Conservation (phyloP, 805 yeast genomes). For the Torulaspora gathmanii region DNA sequence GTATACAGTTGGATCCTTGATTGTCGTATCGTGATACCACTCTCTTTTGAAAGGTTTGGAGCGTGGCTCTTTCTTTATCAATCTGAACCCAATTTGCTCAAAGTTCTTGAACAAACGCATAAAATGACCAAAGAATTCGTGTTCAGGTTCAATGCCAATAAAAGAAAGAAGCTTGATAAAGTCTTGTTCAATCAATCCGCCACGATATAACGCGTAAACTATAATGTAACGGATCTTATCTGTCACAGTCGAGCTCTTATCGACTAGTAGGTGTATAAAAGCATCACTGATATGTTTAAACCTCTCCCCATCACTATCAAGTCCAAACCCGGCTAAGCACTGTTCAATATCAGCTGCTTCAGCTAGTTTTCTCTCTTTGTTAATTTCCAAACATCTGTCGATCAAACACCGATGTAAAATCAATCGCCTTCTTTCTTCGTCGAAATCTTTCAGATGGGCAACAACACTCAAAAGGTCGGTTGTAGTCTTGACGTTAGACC, state of each 20-base stretch:
- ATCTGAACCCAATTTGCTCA: slow-evolving; percentile 52
- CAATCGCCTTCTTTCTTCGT: slow-evolving; percentile 58
- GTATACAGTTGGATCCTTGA: slow-evolving; percentile 39
- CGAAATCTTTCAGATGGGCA: slow-evolving; percentile 63
- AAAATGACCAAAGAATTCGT: slow-evolving; percentile 40
- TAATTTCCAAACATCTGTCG: slow-evolving; percentile 59
- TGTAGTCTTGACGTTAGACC: slow-evolving; percentile 57
- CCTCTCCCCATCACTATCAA: slow-evolving; percentile 61
- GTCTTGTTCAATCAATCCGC: slow-evolving; percentile 74
- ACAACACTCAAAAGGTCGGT: slow-evolving; percentile 72
- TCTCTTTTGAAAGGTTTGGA: slow-evolving; percentile 45
- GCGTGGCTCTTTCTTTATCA: slow-evolving; percentile 42
- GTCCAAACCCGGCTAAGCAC: slow-evolving; percentile 67
- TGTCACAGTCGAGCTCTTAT: slow-evolving; percentile 46
- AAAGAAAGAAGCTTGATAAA: slow-evolving; percentile 63
- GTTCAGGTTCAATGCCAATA: slow-evolving; percentile 38
- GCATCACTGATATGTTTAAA: slow-evolving; percentile 57
- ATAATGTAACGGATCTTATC: slow-evolving; percentile 75
- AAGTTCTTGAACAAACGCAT: slow-evolving; percentile 55
- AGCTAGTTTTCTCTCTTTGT: slow-evolving; percentile 55
- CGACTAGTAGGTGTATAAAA: slow-evolving; percentile 50
- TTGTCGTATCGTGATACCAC: slow-evolving; percentile 49
- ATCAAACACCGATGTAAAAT: slow-evolving; percentile 57
- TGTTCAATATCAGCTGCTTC: slow-evolving; percentile 85
- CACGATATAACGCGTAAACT: slow-evolving; percentile 72